phyloP scores from a whole-genome alignment of 1,284 basidiomycete genomes.

The Malassezia equina region DNA sequence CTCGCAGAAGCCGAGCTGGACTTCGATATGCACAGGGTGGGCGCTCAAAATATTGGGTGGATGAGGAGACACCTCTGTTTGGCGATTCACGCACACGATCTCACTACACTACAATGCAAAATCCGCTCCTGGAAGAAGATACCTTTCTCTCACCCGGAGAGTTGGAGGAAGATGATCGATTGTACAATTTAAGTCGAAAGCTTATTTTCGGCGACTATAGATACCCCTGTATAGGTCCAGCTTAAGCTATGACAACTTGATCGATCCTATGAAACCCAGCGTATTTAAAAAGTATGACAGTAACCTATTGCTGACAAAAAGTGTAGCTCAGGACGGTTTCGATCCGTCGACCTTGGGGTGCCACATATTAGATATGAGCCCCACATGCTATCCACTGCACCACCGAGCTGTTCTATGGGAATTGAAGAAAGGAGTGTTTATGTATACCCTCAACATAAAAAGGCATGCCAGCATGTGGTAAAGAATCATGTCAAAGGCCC shows the following conservation, averaged over 20 bases:
- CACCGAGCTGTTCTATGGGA: constrained; percentile 11
- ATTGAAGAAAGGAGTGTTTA: neutral
- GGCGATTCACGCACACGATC: constrained; percentile 9
- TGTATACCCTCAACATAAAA: neutral
- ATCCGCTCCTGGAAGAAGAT: constrained; percentile 12
- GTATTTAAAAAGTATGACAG: too few relatives aligned
- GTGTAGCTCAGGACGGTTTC: constrained; percentile 20
- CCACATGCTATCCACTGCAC: constrained; percentile 23
- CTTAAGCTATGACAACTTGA: neutral
- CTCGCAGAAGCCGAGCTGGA: constrained; percentile 51
- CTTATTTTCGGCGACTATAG: constrained; percentile 84
- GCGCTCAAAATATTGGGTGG: constrained; percentile 52
- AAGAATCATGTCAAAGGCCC: too few relatives aligned
- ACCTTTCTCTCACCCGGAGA: constrained; percentile 54
- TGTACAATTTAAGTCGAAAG: constrained; percentile 61
- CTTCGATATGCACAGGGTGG: constrained; percentile 81
- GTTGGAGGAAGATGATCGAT: constrained; percentile 57
- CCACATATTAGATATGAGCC: constrained; percentile 19
- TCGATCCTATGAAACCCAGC: too few relatives aligned
- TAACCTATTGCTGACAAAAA: constrained; percentile 13
- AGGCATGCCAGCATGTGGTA: too few relatives aligned
- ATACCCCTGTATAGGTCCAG: constrained; percentile 55
- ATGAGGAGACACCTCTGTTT: constrained; percentile 27
- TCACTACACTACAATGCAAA: constrained; percentile 10
- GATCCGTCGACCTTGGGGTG: constrained; percentile 23